phyloP scores from a whole-genome alignment of 1,284 basidiomycete genomes.

The Fistulina hepatica region DNA sequence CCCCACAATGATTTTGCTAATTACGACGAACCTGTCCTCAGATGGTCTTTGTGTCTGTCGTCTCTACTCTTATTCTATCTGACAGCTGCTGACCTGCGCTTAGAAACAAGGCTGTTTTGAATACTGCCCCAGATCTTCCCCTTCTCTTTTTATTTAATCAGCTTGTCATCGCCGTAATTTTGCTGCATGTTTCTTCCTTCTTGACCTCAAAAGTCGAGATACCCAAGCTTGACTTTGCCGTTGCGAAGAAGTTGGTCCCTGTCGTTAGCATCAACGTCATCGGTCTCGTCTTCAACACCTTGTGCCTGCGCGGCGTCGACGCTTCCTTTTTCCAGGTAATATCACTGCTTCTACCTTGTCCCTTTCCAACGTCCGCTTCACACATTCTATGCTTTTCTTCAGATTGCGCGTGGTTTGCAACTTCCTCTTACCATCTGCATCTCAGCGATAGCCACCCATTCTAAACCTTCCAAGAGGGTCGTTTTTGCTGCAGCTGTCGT shows the following conservation, averaged over 20 bases:
- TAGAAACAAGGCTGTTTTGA: slow-evolving; percentile 70
- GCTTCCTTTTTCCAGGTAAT: slow-evolving; percentile 66
- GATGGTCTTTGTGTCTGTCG: slow-evolving; percentile 58
- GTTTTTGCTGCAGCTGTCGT: slow-evolving; percentile 45
- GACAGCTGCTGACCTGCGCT: neutral
- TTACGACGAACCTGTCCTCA: slow-evolving; percentile 17
- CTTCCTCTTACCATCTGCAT: slow-evolving; percentile 65
- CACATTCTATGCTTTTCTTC: neutral
- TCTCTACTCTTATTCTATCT: slow-evolving; percentile 1
- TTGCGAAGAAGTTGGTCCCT: slow-evolving; percentile 48
- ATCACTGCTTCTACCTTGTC: too few relatives aligned
- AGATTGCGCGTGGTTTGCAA: slow-evolving; percentile 72
- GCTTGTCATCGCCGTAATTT: slow-evolving; percentile 53
- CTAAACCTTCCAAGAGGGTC: slow-evolving; percentile 36
- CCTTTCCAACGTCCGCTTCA: neutral
- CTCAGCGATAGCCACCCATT: slow-evolving; percentile 40
- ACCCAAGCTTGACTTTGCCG: slow-evolving; percentile 38
- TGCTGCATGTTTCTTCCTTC: slow-evolving; percentile 43
- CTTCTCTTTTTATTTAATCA: slow-evolving; percentile 62
- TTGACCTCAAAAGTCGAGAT: slow-evolving; percentile 42
- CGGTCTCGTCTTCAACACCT: slow-evolving; percentile 67
- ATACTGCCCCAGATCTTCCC: slow-evolving; percentile 53
- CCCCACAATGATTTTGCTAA: slow-evolving; percentile 1
- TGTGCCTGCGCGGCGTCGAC: slow-evolving; percentile 65
- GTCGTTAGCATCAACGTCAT: slow-evolving; percentile 58